Conservation (phyloP, 2,329 filamentous ascomycete genomes). For the Phaeophleospora eucalypticola region DNA sequence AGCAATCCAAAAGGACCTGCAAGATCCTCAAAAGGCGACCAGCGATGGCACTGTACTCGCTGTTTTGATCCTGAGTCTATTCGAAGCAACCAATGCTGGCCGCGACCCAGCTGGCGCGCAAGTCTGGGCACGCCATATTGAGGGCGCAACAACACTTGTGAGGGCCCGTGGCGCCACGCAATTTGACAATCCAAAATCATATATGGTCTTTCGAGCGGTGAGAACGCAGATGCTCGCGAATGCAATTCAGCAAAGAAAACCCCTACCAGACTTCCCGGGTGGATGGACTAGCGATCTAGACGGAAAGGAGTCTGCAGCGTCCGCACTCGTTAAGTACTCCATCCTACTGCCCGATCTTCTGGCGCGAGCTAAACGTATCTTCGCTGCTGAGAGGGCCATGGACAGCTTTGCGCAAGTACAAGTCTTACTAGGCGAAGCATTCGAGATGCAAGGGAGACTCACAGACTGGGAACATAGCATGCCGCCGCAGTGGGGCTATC, state of each 20-base stretch:
- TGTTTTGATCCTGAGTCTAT: constrained; percentile 11
- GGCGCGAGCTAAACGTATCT: constrained; percentile 1
- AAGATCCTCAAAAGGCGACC: constrained; percentile 2
- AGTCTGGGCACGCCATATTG: constrained; percentile 13
- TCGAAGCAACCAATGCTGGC: constrained; percentile 9
- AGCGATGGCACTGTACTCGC: constrained; percentile 8
- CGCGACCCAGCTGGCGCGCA: too few relatives aligned
- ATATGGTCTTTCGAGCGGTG: constrained; percentile 10
- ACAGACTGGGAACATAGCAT: constrained; percentile 5
- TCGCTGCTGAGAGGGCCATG: not conserved
- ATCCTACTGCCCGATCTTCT: constrained; percentile 4
- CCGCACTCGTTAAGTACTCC: constrained; percentile 1
- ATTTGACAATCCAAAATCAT: constrained; percentile 4
- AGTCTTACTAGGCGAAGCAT: constrained; percentile 4
- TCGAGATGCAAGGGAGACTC: constrained; percentile 1
- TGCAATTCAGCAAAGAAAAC: constrained; percentile 9
- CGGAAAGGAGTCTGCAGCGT: constrained; percentile 1
- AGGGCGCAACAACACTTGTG: constrained; percentile 10
- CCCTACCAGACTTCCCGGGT: constrained; percentile 7
- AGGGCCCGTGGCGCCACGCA: constrained; percentile 7
- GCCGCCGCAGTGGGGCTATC: constrained; percentile 5
- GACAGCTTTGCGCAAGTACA: not conserved
- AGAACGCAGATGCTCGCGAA: constrained; percentile 10
- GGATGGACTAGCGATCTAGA: constrained; percentile 7
- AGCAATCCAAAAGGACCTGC: constrained; percentile 7